Evolutionary conservation across 257 asterid genomes (phyloP).

Genomic region (Hygrophila difformis): DNA sequence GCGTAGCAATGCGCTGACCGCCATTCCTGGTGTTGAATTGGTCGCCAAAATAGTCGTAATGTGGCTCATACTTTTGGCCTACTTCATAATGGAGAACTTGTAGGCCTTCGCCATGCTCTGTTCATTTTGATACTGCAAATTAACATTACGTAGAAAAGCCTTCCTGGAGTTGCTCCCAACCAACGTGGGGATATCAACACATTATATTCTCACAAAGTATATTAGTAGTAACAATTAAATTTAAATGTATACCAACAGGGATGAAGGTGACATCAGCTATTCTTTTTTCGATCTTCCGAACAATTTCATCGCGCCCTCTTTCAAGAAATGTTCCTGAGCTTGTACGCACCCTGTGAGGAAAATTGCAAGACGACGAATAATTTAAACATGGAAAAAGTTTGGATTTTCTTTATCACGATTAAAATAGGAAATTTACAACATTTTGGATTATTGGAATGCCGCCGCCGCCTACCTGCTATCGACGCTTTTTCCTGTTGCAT

Average conservation of each 20-base stretch:
- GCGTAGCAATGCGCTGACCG: conserved; percentile 93
- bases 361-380: conserved; percentile 5
- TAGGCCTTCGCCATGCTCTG: conserved; percentile 97
- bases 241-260: conserved; percentile 71
- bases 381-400: neutral
- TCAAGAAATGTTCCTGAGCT: conserved; percentile 94
- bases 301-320: conserved; percentile 77
- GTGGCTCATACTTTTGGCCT: conserved; percentile 96
- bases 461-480: conserved; percentile 65
- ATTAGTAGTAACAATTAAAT: neutral
- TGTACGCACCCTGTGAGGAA: conserved; percentile 70
- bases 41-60: conserved; percentile 83
- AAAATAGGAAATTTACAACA: too few species aligned
- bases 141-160: too few species aligned
- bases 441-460: too few species aligned
- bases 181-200: neutral
- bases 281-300: conserved; percentile 75
- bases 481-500: conserved; percentile 75
- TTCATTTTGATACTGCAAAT: conserved; percentile 2
- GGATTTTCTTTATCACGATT: conserved; percentile 2
- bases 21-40: conserved; percentile 82
- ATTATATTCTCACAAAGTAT: neutral
- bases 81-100: conserved; percentile 94
- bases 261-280: conserved; percentile 94
- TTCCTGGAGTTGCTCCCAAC: neutral